Evolutionary conservation across 2,329 filamentous ascomycete genomes (phyloP).

Genomic region (Hypomyces rosellus): DNA sequence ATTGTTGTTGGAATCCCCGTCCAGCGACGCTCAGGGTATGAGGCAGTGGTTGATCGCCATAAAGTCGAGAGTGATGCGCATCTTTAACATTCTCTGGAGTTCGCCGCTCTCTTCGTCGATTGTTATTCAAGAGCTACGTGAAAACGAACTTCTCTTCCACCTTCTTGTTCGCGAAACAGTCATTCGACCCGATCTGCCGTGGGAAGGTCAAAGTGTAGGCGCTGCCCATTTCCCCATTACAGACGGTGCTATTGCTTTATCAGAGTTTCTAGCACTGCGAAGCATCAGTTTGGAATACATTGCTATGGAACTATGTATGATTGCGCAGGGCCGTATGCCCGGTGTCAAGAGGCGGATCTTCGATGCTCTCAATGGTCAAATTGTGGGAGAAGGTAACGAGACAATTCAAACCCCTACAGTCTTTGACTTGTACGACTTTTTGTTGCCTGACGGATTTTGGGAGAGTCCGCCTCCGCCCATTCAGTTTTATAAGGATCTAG

Average conservation of each 20-base stretch:
- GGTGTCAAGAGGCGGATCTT: conserved; percentile 63
- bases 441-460: conserved; percentile 50
- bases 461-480: conserved; percentile 46
- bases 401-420: conserved; percentile 65
- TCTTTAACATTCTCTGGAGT: conserved; percentile 76
- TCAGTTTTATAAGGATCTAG: conserved; percentile 57
- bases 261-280: conserved; percentile 72
- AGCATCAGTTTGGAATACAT: conserved; percentile 79
- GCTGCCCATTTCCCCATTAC: conserved; percentile 63
- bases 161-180: conserved; percentile 65
- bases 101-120: conserved; percentile 71
- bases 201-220: conserved; percentile 62
- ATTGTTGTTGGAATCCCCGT: conserved; percentile 64
- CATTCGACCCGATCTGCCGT: conserved; percentile 62
- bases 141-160: conserved; percentile 72
- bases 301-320: conserved; percentile 73
- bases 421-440: conserved; percentile 91
- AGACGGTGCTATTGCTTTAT: conserved; percentile 60
- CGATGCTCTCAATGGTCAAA: conserved; percentile 71
- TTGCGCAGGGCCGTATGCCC: conserved; percentile 63
- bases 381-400: conserved; percentile 60
- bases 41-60: conserved; percentile 63
- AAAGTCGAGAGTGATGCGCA: conserved; percentile 62
- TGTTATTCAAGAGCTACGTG: conserved; percentile 72
- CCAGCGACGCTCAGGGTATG: conserved; percentile 54